These are phyloP conservation scores for Alternaria atra DNA, from an alignment of 2,329 filamentous ascomycete species.

Conservation along the genomic window DNA sequence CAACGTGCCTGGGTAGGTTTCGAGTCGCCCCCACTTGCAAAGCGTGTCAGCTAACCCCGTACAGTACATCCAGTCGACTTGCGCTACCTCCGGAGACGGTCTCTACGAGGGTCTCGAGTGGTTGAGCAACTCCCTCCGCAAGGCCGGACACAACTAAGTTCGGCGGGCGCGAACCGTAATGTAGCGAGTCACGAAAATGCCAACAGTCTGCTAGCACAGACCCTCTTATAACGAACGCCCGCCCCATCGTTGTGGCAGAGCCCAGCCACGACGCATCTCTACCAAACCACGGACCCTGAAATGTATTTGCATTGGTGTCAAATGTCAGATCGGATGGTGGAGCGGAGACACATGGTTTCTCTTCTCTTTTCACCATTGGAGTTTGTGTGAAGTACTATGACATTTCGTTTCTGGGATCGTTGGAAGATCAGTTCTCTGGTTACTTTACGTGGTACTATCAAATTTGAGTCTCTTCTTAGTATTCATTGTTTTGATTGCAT, in stretches of 20 bases:
- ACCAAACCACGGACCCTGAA: conserved; percentile 34
- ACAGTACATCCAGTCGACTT: conserved; percentile 98
- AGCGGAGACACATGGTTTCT: conserved; percentile 35
- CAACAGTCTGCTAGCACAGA: conserved; percentile 41
- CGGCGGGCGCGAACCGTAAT: conserved; percentile 20
- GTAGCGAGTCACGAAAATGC: conserved; percentile 38
- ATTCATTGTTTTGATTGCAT: conserved; percentile 34
- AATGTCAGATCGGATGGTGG: conserved; percentile 49
- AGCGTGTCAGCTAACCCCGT: conserved; percentile 31
- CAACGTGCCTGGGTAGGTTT: conserved; percentile 95
- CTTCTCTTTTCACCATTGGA: conserved; percentile 48
- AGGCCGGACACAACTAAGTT: conserved; percentile 60
- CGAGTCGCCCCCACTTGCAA: conserved; percentile 1
- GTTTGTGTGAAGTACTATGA: conserved; percentile 50
- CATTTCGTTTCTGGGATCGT: conserved; percentile 47
- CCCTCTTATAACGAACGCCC: conserved; percentile 35
- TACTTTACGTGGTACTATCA: conserved; percentile 49
- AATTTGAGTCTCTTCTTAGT: conserved; percentile 51
- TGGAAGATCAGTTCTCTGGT: conserved; percentile 49
- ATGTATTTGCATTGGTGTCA: conserved; percentile 46
- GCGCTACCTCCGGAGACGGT: conserved; percentile 98
- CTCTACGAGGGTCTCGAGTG: conserved; percentile 94
- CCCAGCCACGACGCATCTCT: conserved; percentile 23
- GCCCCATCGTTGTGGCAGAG: conserved; percentile 28
- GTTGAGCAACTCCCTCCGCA: conserved; percentile 64